Evolutionary conservation across 352 stramenopile species (phyloP), one percentile per base, ranked within the genome.

Genomic region (Globisporangium paddicum): DNA sequence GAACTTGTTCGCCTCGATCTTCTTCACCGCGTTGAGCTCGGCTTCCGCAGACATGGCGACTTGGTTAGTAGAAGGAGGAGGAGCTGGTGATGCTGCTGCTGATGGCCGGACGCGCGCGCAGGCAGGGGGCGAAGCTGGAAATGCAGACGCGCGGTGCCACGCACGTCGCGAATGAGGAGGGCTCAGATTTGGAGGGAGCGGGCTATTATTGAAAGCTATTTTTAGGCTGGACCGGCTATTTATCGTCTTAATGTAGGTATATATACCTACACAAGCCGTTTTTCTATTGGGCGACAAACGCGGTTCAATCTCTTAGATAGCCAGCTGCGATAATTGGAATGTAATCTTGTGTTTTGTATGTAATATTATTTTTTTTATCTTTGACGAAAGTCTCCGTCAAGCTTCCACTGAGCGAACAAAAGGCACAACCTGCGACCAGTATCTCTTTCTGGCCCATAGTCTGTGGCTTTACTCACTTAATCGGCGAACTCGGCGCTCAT

Each of bases 21-120:
- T 93, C 63, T 89, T 89, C 49, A 95, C 75, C 50, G 77, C 77
- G 61, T 95, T 91, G 38, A 96, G 79, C 47, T 79, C 71, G 40
- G 76, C 71, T 60, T 96, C 87, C 35, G 79, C 72, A 34, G 69
- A 60, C 58, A 64, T 64, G 16, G n/a, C 5, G 38, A 44, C 19
- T 2, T 1, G 37, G 7, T 6, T n/a, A 10, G 3, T 28, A n/a
- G 1, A 41, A 30, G 8, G 37, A n/a, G 40, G 7, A 42, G 10
- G 10, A 21, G 19, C 11, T 37, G n/a, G 0, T 19, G 42, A 3
- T 37, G 7, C 2, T 28, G 47, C 10, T 23, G 14, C 23, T 37
- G 10, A 51, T 16, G 25, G 23, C 14, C 18, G 46, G 21, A 18
- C 19, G 9, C 25, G 14, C 13, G 44, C 46, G 46, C 11, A 8